Evolutionary conservation across 371 early-diverging fungal species (phyloP).

Genomic region (Mortierella sp.): DNA sequence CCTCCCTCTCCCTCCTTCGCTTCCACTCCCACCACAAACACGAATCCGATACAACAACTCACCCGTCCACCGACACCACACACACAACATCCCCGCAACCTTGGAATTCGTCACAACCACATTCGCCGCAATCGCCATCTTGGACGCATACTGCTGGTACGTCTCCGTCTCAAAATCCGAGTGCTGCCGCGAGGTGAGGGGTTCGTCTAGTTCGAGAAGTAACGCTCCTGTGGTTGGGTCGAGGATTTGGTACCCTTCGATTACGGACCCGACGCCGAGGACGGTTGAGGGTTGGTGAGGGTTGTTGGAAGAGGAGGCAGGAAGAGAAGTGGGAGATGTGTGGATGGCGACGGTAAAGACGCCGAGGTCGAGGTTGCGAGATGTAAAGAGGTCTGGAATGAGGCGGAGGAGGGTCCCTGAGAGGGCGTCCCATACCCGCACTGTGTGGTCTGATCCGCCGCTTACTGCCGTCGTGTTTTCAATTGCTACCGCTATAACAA

Average conservation of each 20-base stretch:
- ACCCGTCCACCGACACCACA: conserved; percentile 31
- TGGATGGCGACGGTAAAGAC: conserved; percentile 39
- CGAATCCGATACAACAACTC: conserved; percentile 31
- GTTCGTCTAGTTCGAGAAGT: conserved; percentile 41
- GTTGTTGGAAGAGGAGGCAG: not conserved
- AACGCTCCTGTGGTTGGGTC: conserved; percentile 22
- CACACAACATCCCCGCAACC: conserved; percentile 34
- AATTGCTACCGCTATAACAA: conserved; percentile 35
- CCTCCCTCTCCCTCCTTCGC: not conserved
- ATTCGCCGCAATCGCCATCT: conserved; percentile 30
- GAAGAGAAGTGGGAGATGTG: not conserved
- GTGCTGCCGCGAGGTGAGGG: conserved; percentile 32
- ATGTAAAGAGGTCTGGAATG: conserved; percentile 29
- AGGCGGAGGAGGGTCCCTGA: conserved; percentile 18
- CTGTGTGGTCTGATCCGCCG: conserved; percentile 60
- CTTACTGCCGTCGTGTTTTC: conserved; percentile 37
- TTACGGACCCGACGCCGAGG: conserved; percentile 34
- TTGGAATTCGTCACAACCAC: conserved; percentile 45
- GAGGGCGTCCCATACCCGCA: conserved; percentile 62
- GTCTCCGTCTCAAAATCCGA: conserved; percentile 22
- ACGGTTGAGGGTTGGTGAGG: not conserved
- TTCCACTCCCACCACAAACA: not conserved
- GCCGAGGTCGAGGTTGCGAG: conserved; percentile 31
- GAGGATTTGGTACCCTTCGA: conserved; percentile 37
- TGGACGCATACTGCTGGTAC: conserved; percentile 39